Evolutionary conservation across 2,329 filamentous ascomycete species (phyloP).

Genomic region (Parafenestella ontariensis): DNA sequence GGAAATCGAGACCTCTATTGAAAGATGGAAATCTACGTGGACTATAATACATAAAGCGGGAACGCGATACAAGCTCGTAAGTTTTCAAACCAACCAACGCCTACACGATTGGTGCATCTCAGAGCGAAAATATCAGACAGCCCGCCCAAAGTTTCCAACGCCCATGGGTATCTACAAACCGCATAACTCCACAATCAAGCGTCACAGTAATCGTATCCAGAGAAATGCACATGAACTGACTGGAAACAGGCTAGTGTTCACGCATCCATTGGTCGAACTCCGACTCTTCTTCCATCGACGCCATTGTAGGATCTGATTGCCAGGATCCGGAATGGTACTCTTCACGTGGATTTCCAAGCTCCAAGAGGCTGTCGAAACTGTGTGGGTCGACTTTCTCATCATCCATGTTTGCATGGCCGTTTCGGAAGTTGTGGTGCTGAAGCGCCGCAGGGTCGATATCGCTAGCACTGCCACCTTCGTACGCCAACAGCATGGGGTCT

Average conservation of each 20-base stretch:
- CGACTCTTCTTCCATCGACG: constrained; percentile 49
- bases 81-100: constrained; percentile 13
- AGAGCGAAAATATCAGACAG: background rate
- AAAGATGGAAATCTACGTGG: constrained; percentile 9
- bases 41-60: constrained; percentile 9
- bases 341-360: constrained; percentile 25
- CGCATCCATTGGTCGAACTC: constrained; percentile 58
- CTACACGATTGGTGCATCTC: background rate
- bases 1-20: background rate
- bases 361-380: constrained; percentile 36
- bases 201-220: background rate
- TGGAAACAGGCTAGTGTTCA: constrained; percentile 24
- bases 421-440: constrained; percentile 36
- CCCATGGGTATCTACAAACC: background rate
- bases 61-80: constrained; percentile 6
- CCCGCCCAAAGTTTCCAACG: background rate
- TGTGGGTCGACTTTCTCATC: constrained; percentile 38
- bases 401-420: constrained; percentile 42
- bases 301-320: constrained; percentile 44
- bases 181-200: background rate
- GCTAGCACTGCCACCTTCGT: constrained; percentile 31
- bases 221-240: constrained; percentile 4
- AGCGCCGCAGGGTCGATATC: constrained; percentile 27
- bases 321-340: constrained; percentile 45
- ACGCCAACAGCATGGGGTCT: constrained; percentile 53